Base-by-base conservation (phyloP, 768 basidiomycete species). In the Russula griseocarnosa region DNA sequence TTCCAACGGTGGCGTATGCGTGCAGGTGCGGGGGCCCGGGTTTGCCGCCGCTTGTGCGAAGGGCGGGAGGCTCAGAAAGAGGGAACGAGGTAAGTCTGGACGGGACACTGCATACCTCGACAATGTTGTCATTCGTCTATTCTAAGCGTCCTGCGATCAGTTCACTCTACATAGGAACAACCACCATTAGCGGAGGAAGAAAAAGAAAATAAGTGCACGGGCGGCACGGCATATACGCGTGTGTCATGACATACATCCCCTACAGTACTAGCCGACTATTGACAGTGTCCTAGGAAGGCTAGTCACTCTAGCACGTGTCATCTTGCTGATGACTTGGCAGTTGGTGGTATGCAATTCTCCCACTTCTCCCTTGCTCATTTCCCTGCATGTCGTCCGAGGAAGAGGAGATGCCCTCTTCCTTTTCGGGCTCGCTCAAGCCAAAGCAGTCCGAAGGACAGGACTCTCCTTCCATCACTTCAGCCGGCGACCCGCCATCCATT, bases 191-290 rank as follows among this genome's bases (percentile, higher is more conserved):
- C 3, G 75, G 70, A 42, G 70, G 65, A 18, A 70, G 70, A 70
- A 66, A n/a, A 70, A 69, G n/a, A n/a, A n/a, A n/a, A n/a, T n/a
- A n/a, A n/a, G n/a, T n/a, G n/a, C n/a, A 77, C 14, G 5, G 32
- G 10, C 34, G 18, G n/a, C 4, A 30, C 11, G 18, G 51, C 13
- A 5, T 42, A 42, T 42, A 16, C 14, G 28, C 2, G 28, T 3
- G 24, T 22, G 34, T n/a, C 11, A 14, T 74, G 65, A 64, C 74
- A 73, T 66, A 81, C 81, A 73, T 85, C 84, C 18, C 84, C 84
- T 28, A n/a, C n/a, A n/a, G n/a, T n/a, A n/a, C n/a, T n/a, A n/a
- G n/a, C n/a, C n/a, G n/a, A n/a, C n/a, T n/a, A n/a, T n/a, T n/a
- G n/a, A n/a, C n/a, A n/a, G n/a, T n/a, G n/a, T n/a, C n/a, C n/a